A percentile compares a stretch with the other conserved stretches of the same genome.
Conservation (phyloP, 768 basidiomycete genomes). For the Exsudoporus frostii region DNA sequence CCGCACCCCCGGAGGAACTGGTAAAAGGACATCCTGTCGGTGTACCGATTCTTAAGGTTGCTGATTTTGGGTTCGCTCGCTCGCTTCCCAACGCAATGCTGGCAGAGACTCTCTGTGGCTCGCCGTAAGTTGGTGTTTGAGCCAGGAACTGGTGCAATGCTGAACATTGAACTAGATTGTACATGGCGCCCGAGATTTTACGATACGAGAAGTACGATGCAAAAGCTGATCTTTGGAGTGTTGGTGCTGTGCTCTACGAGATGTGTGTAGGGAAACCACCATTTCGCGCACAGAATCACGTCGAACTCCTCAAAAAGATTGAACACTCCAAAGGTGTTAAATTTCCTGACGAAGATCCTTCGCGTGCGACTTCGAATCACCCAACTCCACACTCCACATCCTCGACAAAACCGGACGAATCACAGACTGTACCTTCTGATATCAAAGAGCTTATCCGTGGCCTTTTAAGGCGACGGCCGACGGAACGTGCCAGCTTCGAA, state of each 20-base stretch:
- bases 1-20: constrained; percentile 76
- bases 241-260: constrained; percentile 95
- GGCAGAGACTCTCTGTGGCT: constrained; percentile 97
- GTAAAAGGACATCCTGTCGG: constrained; percentile 85
- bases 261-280: constrained; percentile 93
- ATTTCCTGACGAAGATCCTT: constrained; percentile 88
- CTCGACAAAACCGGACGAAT: constrained; percentile 40
- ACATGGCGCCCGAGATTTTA: constrained; percentile 99
- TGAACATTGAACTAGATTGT: constrained; percentile 52
- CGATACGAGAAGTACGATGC: constrained; percentile 98
- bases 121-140: constrained; percentile 62
- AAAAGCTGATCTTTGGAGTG: constrained; percentile 97
- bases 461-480: constrained; percentile 81
- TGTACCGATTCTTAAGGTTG: constrained; percentile 93
- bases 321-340: constrained; percentile 88
- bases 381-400: constrained; percentile 13
- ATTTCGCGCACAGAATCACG: constrained; percentile 93
- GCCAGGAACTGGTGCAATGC: neutral
- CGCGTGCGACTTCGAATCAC: constrained; percentile 38
- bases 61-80: constrained; percentile 97
- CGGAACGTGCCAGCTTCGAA: constrained; percentile 83
- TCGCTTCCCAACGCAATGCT: constrained; percentile 88
- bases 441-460: constrained; percentile 84
- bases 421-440: constrained; percentile 67
- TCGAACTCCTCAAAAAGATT: constrained; percentile 91